Percentiles rank a stretch among this genome's conserved stretches.
Conservation (phyloP, 2,329 filamentous ascomycete species). For the Penicillium sp. region DNA sequence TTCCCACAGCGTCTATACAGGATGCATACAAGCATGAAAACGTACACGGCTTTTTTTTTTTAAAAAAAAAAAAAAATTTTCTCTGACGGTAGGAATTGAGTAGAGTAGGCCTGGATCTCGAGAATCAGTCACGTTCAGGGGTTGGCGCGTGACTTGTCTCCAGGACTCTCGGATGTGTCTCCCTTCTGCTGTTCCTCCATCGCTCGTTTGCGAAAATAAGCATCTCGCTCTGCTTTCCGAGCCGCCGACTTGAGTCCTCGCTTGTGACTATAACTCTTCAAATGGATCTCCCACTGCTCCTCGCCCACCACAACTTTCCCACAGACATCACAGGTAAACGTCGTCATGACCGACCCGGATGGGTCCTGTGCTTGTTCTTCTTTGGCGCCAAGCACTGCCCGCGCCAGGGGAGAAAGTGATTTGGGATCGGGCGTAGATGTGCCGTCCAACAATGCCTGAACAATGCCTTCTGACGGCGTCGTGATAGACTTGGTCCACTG, state of each 20-base stretch:
- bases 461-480: constrained; percentile 57
- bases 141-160: background rate
- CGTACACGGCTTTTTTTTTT: no score
- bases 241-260: constrained; percentile 46
- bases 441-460: constrained; percentile 57
- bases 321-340: constrained; percentile 63
- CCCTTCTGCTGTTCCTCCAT: constrained; percentile 6
- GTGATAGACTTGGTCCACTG: constrained; percentile 61
- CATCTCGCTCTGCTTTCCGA: constrained; percentile 27
- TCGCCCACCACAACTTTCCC: constrained; percentile 50
- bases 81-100: no score
- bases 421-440: constrained; percentile 49
- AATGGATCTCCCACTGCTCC: constrained; percentile 53
- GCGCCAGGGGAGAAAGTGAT: constrained; percentile 54
- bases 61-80: no score
- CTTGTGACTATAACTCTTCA: constrained; percentile 53
- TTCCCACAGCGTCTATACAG: no score
- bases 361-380: constrained; percentile 44
- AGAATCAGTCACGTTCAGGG: no score
- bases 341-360: constrained; percentile 47
- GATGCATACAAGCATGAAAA: no score
- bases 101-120: no score
- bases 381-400: constrained; percentile 53
- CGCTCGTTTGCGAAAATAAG: constrained; percentile 26
- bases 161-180: background rate